These are phyloP conservation scores for Malassezia furfur DNA, from an alignment of 1,284 basidiomycete species.

Conservation along the genomic window DNA sequence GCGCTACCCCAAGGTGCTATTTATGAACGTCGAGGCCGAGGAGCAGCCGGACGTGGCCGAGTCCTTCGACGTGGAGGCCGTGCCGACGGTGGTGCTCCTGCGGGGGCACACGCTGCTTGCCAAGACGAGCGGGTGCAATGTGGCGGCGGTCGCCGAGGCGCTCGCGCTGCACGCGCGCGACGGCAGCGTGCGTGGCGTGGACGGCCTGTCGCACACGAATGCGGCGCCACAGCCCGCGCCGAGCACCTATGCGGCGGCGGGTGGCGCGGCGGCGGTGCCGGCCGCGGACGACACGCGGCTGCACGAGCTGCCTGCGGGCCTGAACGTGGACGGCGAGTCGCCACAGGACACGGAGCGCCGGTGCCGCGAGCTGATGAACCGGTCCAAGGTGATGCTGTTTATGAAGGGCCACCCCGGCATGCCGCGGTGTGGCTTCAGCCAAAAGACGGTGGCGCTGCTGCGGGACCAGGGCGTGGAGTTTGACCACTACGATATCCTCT, in stretches of 20 bases:
- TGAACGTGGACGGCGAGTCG: slow-evolving; percentile 52
- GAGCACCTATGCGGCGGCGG: slow-evolving; percentile 24
- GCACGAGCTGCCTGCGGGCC: slow-evolving; percentile 23
- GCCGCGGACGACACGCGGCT: not conserved
- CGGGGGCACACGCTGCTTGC: slow-evolving; percentile 78
- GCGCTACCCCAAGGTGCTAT: slow-evolving; percentile 62
- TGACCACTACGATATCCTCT: slow-evolving; percentile 65
- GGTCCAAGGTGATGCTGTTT: slow-evolving; percentile 69
- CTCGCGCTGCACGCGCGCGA: slow-evolving; percentile 53
- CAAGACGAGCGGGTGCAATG: slow-evolving; percentile 74
- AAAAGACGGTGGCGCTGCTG: slow-evolving; percentile 61
- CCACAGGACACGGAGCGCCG: slow-evolving; percentile 61
- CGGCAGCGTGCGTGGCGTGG: slow-evolving; percentile 45
- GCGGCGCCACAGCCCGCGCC: slow-evolving; percentile 31
- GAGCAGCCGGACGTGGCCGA: slow-evolving; percentile 76
- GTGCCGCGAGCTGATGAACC: slow-evolving; percentile 60
- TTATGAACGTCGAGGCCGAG: slow-evolving; percentile 73
- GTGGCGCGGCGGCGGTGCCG: slow-evolving; percentile 16
- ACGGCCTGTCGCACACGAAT: slow-evolving; percentile 32
- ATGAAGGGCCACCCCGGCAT: slow-evolving; percentile 88
- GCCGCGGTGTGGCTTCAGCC: slow-evolving; percentile 64
- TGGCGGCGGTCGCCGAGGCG: slow-evolving; percentile 58
- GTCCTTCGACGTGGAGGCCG: slow-evolving; percentile 82
- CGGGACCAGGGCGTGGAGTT: slow-evolving; percentile 59
- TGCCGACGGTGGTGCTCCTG: slow-evolving; percentile 76